Percentiles rank a stretch among this genome's conserved stretches.
These are phyloP conservation scores for Lactarius sp. DNA, from an alignment of 768 basidiomycete species.

Conservation along the genomic window DNA sequence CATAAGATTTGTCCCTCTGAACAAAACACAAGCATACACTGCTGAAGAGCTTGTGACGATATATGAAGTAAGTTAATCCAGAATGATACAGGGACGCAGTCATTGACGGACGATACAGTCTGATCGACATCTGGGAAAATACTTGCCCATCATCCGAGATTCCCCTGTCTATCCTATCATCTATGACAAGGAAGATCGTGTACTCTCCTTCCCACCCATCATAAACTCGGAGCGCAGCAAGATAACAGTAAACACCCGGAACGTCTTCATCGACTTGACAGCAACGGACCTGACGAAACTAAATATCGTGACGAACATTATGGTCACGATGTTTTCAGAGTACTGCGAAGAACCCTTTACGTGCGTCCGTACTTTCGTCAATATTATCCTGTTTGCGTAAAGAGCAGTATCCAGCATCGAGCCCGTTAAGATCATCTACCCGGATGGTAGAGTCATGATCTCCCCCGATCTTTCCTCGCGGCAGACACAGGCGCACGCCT, in stretches of 20 bases:
- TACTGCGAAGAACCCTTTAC: constrained; percentile 90
- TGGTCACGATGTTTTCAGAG: constrained; percentile 97
- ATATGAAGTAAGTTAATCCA: constrained; percentile 66
- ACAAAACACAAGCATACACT: constrained; percentile 71
- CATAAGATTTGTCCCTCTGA: constrained; percentile 89
- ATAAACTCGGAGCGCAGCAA: constrained; percentile 98
- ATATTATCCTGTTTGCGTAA: constrained; percentile 3
- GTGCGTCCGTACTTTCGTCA: constrained; percentile 45
- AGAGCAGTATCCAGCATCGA: constrained; percentile 62
- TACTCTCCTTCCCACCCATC: constrained; percentile 96
- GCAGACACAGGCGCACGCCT: constrained; percentile 66
- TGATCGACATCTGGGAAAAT: constrained; percentile 86
- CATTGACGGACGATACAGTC: constrained; percentile 43
- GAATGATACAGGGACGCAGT: background rate
- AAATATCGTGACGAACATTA: constrained; percentile 90
- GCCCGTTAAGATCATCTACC: constrained; percentile 78
- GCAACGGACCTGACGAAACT: constrained; percentile 97
- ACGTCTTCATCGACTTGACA: constrained; percentile 95
- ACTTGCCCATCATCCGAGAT: constrained; percentile 89
- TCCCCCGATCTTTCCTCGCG: constrained; percentile 79
- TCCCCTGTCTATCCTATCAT: constrained; percentile 97
- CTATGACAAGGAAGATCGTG: constrained; percentile 82
- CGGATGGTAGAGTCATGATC: constrained; percentile 70
- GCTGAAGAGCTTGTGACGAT: constrained; percentile 90
- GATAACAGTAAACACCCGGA: constrained; percentile 88